A percentile compares a stretch with the other conserved stretches of the same genome.
These are phyloP conservation scores for Arthrobotrys entomopaga DNA, from an alignment of 2,329 filamentous ascomycete species.

Conservation along the genomic window DNA sequence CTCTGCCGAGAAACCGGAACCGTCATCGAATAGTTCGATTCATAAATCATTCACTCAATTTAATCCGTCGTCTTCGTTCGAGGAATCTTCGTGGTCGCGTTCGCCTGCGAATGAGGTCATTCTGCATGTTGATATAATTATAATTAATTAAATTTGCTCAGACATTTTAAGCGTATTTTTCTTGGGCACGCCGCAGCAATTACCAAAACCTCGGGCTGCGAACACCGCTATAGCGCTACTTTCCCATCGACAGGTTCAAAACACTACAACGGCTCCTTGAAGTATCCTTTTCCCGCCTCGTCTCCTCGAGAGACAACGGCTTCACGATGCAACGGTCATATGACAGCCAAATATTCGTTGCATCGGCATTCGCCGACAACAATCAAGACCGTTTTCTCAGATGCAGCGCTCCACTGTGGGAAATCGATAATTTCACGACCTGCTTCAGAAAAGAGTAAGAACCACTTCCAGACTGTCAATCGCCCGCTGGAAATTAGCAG, in stretches of 20 bases:
- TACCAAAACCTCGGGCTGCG: slow-evolving; percentile 17
- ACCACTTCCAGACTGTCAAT: background rate
- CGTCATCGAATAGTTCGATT: background rate
- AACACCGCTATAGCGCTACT: slow-evolving; percentile 9
- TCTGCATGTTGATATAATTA: slow-evolving; percentile 15
- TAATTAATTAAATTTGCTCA: too few relatives aligned
- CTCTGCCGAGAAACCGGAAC: slow-evolving; percentile 9
- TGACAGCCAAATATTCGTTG: slow-evolving; percentile 46
- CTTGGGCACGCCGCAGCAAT: slow-evolving; percentile 11
- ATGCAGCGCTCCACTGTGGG: slow-evolving; percentile 65
- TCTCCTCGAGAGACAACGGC: slow-evolving; percentile 52
- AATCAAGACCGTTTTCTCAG: slow-evolving; percentile 45
- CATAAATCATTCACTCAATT: background rate
- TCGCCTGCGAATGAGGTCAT: slow-evolving; percentile 34
- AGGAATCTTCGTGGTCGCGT: background rate
- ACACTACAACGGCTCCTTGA: slow-evolving; percentile 8
- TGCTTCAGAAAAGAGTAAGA: slow-evolving; percentile 65
- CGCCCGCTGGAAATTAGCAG: background rate
- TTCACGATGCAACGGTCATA: slow-evolving; percentile 51
- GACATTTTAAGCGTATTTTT: background rate
- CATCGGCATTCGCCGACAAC: slow-evolving; percentile 45
- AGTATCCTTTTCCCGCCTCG: slow-evolving; percentile 20
- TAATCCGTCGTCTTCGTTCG: background rate
- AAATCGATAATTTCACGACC: slow-evolving; percentile 71
- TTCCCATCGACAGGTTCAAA: background rate